Base-by-base conservation (phyloP, 2,329 filamentous ascomycete species). In the Monilinia aucupariae region DNA sequence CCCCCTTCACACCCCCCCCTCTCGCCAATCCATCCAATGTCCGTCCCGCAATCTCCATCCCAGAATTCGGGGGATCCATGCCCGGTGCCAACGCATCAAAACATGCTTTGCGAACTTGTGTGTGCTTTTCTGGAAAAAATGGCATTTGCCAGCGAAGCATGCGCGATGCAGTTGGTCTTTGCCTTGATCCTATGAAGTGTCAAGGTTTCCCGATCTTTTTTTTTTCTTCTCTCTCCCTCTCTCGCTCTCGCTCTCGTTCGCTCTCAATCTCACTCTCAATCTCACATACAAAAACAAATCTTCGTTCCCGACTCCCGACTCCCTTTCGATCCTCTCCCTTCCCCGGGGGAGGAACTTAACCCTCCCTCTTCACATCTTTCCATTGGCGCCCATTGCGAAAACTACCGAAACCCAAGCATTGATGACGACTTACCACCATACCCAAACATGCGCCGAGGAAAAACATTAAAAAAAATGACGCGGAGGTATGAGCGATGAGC, bases 31-130 rank as follows among this genome's bases (percentile, higher is more conserved):
- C 3, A 27, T 43, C 59, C 59, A 62, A 62, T 62, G 12, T 51
- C n/a, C 30, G 1, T 10, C 37, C 3, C 25, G n/a, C 1, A 6
- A 41, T 30, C 15, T 15, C 64, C 66, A 64, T 30, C n/a, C n/a
- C 27, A 30, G 27, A 30, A 30, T 30, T 30, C 64, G 48, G 48
- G 39, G 22, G 30, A 56, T 56, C 39, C 51, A 39, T 62, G 52
- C 34, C 22, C 34, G 67, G 61, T 71, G 69, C 68, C 69, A 71
- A 64, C 69, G 68, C 69, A 71, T 71, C 70, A 66, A 68, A 64
- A 30, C 27, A 30, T 30, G 27, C 56, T 64, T 64, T 69, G 61
- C 66, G 56, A 59, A 64, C 64, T 60, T n/a, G n/a, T n/a, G n/a
- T n/a, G 43, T 62, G 59, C 61, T 56, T 56, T 45, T 17, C 13